phyloP scores from a whole-genome alignment of 2,329 filamentous ascomycete genomes.

The Colletotrichum gloeosporioides region DNA sequence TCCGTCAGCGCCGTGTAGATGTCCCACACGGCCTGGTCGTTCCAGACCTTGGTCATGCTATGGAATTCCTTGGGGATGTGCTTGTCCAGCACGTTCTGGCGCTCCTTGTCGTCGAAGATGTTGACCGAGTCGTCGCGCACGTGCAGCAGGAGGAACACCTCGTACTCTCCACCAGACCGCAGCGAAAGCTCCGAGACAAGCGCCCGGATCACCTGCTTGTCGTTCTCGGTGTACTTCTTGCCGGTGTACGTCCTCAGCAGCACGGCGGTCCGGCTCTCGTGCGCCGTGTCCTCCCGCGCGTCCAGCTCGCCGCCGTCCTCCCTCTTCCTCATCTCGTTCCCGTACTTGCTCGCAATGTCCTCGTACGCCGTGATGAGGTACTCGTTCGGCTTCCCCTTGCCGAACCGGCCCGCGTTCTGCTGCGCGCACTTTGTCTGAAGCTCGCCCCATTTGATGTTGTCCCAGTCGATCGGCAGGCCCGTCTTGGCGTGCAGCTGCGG shows the following conservation, averaged over 20 bases:
- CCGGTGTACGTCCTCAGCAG: constrained; percentile 78
- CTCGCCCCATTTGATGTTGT: constrained; percentile 71
- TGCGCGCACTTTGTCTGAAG: constrained; percentile 72
- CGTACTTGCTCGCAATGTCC: constrained; percentile 13
- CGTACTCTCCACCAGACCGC: constrained; percentile 81
- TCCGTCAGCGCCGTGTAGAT: constrained; percentile 80
- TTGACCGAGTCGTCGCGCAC: constrained; percentile 67
- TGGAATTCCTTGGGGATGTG: constrained; percentile 74
- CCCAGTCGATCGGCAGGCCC: constrained; percentile 59
- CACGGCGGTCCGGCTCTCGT: constrained; percentile 66
- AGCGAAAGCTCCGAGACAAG: constrained; percentile 80
- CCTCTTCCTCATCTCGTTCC: neutral
- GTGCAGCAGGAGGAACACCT: constrained; percentile 81
- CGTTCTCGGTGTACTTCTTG: constrained; percentile 78
- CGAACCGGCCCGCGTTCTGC: constrained; percentile 71
- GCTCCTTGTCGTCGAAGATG: constrained; percentile 64
- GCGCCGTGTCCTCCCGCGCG: neutral
- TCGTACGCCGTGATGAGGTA: constrained; percentile 44
- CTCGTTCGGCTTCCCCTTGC: constrained; percentile 46
- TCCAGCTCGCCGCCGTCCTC: constrained; percentile 2
- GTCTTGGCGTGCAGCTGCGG: constrained; percentile 51
- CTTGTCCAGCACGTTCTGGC: constrained; percentile 63
- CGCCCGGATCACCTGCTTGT: constrained; percentile 79
- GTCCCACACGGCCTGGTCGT: constrained; percentile 73
- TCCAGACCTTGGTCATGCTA: constrained; percentile 77